Percentiles rank a stretch among this genome's conserved stretches.
phyloP scores from a whole-genome alignment of 2,329 filamentous ascomycete species.

The Cephalotrichum gorgonifer region DNA sequence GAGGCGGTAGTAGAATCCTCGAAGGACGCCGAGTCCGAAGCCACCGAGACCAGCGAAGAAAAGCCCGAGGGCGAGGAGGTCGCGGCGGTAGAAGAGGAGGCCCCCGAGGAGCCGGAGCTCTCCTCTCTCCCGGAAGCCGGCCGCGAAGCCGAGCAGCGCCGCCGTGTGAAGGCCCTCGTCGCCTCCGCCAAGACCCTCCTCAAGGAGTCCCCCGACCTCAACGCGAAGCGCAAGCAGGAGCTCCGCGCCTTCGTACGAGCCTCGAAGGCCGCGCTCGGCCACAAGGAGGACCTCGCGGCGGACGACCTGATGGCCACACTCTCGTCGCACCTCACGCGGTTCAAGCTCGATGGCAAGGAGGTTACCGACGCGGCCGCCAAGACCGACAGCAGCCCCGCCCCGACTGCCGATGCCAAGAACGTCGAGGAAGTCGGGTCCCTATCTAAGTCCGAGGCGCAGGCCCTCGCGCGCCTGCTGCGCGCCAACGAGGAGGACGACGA shows the following conservation, averaged over 20 bases:
- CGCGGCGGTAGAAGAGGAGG: conserved; percentile 9
- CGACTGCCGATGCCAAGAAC: background rate
- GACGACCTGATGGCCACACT: conserved; percentile 44
- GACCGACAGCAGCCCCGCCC: conserved; percentile 2
- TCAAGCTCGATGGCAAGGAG: conserved; percentile 24
- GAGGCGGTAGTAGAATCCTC: conserved; percentile 7
- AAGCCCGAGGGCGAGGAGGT: conserved; percentile 15
- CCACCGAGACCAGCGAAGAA: conserved; percentile 17
- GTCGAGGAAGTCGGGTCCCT: conserved; percentile 14
- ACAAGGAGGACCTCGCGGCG: conserved; percentile 18
- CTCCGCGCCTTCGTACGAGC: conserved; percentile 62
- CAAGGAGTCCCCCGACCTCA: conserved; percentile 37
- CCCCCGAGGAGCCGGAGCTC: conserved; percentile 9
- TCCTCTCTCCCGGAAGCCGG: conserved; percentile 13
- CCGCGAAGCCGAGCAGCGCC: conserved; percentile 18
- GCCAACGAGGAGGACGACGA: conserved; percentile 41
- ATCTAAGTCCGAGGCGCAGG: conserved; percentile 38
- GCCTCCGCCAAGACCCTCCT: conserved; percentile 51
- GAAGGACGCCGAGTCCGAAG: conserved; percentile 19
- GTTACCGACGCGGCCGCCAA: conserved; percentile 12
- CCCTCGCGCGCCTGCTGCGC: conserved; percentile 46
- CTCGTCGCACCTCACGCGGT: conserved; percentile 33
- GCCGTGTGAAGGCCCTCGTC: conserved; percentile 39
- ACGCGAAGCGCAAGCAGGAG: conserved; percentile 64
- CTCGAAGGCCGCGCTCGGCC: conserved; percentile 49